These are phyloP conservation scores for Irpex sp. DNA, from an alignment of 1,284 basidiomycete species.

Conservation along the genomic window DNA sequence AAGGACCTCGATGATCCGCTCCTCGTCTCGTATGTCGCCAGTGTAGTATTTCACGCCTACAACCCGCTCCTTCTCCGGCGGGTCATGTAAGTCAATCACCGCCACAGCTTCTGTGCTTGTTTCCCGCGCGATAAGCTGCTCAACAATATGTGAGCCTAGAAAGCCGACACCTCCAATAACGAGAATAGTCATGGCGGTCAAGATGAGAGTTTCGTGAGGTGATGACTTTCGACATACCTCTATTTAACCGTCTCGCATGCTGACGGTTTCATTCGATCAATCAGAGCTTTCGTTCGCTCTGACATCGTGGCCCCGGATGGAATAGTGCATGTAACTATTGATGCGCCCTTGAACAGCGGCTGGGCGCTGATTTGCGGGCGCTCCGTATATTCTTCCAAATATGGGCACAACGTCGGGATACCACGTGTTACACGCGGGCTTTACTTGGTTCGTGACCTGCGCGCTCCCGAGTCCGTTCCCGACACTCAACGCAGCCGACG, in stretches of 20 bases:
- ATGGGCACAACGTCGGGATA: not conserved
- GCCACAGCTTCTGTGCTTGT: not conserved
- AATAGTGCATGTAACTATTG: not conserved
- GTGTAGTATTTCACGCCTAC: too few species aligned
- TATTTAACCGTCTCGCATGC: not conserved
- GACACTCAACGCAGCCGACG: constrained; percentile 16
- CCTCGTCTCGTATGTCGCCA: too few species aligned
- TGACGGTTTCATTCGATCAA: not conserved
- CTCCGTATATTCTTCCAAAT: not conserved
- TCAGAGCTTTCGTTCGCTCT: too few species aligned
- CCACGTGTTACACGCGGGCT: not conserved
- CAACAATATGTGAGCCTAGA: not conserved
- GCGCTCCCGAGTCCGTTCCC: not conserved
- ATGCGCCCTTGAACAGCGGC: not conserved
- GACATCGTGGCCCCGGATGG: too few species aligned
- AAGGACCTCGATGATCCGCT: too few species aligned
- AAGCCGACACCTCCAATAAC: not conserved
- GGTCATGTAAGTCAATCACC: not conserved
- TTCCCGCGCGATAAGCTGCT: not conserved
- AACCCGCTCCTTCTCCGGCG: too few species aligned
- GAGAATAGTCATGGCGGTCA: not conserved
- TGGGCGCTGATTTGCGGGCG: too few species aligned
- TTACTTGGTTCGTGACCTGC: not conserved
- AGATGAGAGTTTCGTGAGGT: too few species aligned
- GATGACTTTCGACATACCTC: too few species aligned